phyloP scores from a whole-genome alignment of 2,329 filamentous ascomycete genomes.

The Pyrenophora tritici-repentis region DNA sequence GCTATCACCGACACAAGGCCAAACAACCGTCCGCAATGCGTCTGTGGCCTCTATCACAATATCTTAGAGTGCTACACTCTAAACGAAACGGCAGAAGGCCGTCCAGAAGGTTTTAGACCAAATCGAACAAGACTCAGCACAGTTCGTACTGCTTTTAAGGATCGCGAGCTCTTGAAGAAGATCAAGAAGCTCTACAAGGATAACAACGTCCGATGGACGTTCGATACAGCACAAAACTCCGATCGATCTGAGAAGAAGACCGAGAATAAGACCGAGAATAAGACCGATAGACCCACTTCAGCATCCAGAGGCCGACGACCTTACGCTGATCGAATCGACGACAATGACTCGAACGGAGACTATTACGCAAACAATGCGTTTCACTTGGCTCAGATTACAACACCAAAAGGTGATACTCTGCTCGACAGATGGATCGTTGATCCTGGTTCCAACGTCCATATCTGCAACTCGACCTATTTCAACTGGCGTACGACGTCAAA shows the following conservation, averaged over 20 bases:
- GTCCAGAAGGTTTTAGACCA: background rate
- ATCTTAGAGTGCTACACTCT: background rate
- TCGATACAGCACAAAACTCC: too few species aligned
- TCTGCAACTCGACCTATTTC: background rate
- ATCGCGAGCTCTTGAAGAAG: background rate
- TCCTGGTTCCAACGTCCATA: conserved; percentile 4
- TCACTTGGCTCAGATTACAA: background rate
- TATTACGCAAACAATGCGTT: conserved; percentile 1
- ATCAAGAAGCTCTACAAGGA: background rate
- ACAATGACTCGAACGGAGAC: background rate
- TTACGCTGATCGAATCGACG: too few species aligned
- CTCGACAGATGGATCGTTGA: conserved; percentile 6
- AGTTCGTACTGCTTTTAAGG: background rate
- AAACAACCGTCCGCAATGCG: background rate
- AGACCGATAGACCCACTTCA: too few species aligned
- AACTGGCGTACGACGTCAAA: background rate
- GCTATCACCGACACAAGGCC: background rate
- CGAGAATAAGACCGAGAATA: too few species aligned
- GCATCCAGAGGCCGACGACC: too few species aligned
- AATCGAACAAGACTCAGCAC: background rate
- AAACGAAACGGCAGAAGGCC: background rate
- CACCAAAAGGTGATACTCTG: background rate
- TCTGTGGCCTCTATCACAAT: background rate
- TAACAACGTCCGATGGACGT: too few species aligned
- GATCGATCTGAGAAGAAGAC: too few species aligned